Percentiles rank a stretch among this genome's conserved stretches.
These are phyloP conservation scores for Larix kaempferi DNA, from an alignment of 75 land plant genomes.

Conservation along the genomic window DNA sequence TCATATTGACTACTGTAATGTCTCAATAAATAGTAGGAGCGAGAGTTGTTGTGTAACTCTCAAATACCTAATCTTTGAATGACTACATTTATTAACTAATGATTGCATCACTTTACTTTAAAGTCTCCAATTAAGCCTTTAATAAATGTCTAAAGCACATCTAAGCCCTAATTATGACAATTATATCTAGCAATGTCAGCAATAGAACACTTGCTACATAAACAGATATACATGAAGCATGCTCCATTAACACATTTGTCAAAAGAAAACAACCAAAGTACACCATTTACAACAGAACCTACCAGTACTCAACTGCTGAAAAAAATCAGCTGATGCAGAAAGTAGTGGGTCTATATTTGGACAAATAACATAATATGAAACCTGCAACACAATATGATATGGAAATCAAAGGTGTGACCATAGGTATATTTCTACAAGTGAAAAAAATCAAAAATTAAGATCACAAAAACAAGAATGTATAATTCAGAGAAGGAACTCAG, in stretches of 20 bases:
- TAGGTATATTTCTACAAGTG: not conserved
- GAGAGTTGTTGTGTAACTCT: no score
- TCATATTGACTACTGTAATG: no score
- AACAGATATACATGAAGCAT: not conserved
- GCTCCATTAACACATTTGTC: not conserved
- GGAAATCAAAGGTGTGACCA: not conserved
- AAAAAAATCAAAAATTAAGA: constrained; percentile 1
- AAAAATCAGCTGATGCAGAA: constrained; percentile 84
- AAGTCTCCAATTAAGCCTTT: no score
- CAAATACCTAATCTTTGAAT: no score
- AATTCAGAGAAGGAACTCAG: not conserved
- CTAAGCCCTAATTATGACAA: no score
- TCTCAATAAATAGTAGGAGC: no score
- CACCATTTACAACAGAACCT: constrained; percentile 9
- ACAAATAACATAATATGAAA: constrained; percentile 76
- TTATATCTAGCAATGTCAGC: no score
- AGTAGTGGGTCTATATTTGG: constrained; percentile 80
- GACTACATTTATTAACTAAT: no score
- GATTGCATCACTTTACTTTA: no score
- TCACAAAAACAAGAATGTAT: not conserved
- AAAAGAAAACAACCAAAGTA: not conserved
- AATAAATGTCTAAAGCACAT: no score
- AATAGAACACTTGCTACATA: not conserved
- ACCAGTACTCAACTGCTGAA: constrained; percentile 94
- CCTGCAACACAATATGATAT: constrained; percentile 43